Base-by-base conservation (phyloP, 208 protist genomes). In the Crithidia expoeki region DNA sequence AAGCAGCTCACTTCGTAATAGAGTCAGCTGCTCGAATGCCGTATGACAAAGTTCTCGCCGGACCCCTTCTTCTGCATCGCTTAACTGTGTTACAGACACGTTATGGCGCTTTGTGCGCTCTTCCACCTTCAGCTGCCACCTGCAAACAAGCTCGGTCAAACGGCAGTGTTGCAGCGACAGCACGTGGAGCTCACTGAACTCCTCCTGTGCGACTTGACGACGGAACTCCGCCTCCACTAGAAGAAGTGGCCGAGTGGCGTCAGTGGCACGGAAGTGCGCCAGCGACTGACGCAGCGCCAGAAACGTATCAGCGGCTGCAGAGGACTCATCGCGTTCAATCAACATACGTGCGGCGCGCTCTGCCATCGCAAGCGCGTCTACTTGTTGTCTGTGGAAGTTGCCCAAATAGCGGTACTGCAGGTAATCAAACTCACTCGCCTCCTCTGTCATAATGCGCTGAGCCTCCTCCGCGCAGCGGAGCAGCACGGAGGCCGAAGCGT, bases 341-440 rank as follows among this genome's bases (percentile, higher is more conserved):
- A n/a, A 17, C 34, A 47, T 17, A 25, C 86, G 76, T 5, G 55
- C 53, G 2, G 40, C 14, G 2, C 76, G 68, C 74, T 92, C 86
- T n/a, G 40, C 60, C 40, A 32, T 51, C n/a, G 81, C 56, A 28
- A 92, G 59, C 21, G 57, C 55, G 19, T 61, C 34, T 23, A 40
- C 27, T 1, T 60, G 23, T 28, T 58, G 16, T n/a, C 63, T 51
- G 27, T 66, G 61, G 36, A 88, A 65, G 38, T 84, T 56, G 10
- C 19, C 27, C 16, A 71, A 46, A 27, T 78, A 84, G 16, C 73
- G 73, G 50, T 64, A 77, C 36, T 53, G 79, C 38, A 85, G 40
- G 2, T 23, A 27, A 25, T 30, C n/a, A 12, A 68, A 62, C 38
- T 34, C 32, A 38, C 57, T 32, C 23, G 46, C 64, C 58, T 77